Conservation (phyloP, 495 filamentous ascomycete species). For the Astrothelium subdiscretum region DNA sequence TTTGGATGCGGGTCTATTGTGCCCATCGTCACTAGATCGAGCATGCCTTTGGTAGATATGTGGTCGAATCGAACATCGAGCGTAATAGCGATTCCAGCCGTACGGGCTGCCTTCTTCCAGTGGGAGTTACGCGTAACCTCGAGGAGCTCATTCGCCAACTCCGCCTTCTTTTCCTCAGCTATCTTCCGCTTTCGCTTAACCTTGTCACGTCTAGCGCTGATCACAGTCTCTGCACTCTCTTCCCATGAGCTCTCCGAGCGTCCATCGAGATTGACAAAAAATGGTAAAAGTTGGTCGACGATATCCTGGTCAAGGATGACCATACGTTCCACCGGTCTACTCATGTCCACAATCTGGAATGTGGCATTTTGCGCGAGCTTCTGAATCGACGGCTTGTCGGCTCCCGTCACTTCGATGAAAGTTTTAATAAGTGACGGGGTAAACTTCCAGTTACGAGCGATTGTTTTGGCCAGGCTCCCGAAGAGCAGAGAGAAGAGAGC, state of each 20-base stretch:
- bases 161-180: conserved; percentile 73
- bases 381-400: conserved; percentile 89
- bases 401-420: conserved; percentile 79
- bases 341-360: conserved; percentile 84
- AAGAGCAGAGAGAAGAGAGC: conserved; percentile 81
- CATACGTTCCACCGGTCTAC: conserved; percentile 71
- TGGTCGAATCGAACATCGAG: conserved; percentile 81
- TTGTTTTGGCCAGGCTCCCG: conserved; percentile 77
- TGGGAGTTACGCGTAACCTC: conserved; percentile 66
- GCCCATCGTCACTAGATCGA: conserved; percentile 74
- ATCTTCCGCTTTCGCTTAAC: conserved; percentile 60
- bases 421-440: conserved; percentile 73
- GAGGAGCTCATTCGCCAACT: conserved; percentile 69
- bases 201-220: conserved; percentile 53
- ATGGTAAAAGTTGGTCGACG: conserved; percentile 60
- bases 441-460: conserved; percentile 84
- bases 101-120: conserved; percentile 90
- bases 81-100: conserved; percentile 77
- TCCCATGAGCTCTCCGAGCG: not conserved
- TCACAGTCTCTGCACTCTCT: conserved; percentile 45
- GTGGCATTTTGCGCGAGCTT: conserved; percentile 70
- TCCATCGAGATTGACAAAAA: conserved; percentile 1
- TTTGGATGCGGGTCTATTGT: conserved; percentile 85
- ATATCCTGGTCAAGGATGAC: conserved; percentile 68
- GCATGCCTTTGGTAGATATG: conserved; percentile 65